Conservation (phyloP, 257 asterid species). For the Nicotiana tabacum region DNA sequence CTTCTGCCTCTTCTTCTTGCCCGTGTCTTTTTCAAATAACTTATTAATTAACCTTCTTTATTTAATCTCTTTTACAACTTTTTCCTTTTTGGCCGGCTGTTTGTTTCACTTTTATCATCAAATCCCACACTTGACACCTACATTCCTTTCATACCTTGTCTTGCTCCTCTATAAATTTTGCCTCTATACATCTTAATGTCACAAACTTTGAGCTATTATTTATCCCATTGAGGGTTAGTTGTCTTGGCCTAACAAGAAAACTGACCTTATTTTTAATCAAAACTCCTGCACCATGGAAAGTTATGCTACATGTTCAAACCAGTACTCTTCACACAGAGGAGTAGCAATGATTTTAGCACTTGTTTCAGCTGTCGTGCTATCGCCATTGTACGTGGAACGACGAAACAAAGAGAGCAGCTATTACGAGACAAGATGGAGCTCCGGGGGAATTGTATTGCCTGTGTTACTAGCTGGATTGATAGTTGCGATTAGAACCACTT, state of each 20-base stretch:
- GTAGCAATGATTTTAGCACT: slow-evolving; percentile 61
- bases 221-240: slow-evolving; percentile 14
- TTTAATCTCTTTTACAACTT: background rate
- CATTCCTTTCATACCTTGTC: slow-evolving; percentile 32
- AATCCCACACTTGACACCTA: slow-evolving; percentile 39
- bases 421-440: slow-evolving; percentile 51
- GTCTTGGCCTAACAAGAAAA: slow-evolving; percentile 15
- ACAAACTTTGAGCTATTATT: background rate
- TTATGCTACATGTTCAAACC: slow-evolving; percentile 10
- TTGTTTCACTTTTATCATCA: slow-evolving; percentile 27
- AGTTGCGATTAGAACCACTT: slow-evolving; percentile 58
- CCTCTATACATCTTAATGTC: slow-evolving; percentile 26
- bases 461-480: slow-evolving; percentile 56
- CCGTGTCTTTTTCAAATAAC: slow-evolving; percentile 13
- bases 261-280: slow-evolving; percentile 6
- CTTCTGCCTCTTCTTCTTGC: slow-evolving; percentile 11
- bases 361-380: slow-evolving; percentile 51
- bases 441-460: slow-evolving; percentile 55
- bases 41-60: background rate
- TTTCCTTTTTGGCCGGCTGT: slow-evolving; percentile 72
- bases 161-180: slow-evolving; percentile 25
- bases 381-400: slow-evolving; percentile 49
- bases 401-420: slow-evolving; percentile 25
- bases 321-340: slow-evolving; percentile 56
- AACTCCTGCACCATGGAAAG: slow-evolving; percentile 35